These are phyloP conservation scores for Phaeomoniella chlamydospora DNA, from an alignment of 2,329 filamentous ascomycete genomes.

Conservation along the genomic window DNA sequence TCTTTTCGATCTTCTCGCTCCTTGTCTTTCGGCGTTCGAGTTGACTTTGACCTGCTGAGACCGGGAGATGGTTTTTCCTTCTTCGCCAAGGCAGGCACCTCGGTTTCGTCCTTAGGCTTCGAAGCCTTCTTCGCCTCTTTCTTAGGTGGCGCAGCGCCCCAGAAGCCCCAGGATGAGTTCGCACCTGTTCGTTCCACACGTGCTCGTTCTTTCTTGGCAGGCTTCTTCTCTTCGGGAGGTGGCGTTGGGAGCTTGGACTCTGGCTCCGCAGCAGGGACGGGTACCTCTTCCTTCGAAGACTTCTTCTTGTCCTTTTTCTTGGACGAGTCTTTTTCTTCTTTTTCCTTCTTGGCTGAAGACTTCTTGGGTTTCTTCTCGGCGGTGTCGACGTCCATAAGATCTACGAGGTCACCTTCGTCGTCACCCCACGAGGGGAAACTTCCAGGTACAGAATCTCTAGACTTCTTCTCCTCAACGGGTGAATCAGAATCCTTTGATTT, in stretches of 20 bases:
- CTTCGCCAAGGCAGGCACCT: constrained; percentile 17
- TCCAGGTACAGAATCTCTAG: constrained; percentile 35
- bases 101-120: constrained; percentile 20
- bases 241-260: constrained; percentile 30
- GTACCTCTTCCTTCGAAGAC: constrained; percentile 4
- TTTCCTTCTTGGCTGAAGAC: constrained; percentile 5
- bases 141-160: constrained; percentile 43
- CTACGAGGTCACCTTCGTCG: constrained; percentile 26
- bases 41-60: constrained; percentile 41
- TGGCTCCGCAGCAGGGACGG: constrained; percentile 13
- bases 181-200: constrained; percentile 58
- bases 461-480: constrained; percentile 19
- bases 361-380: constrained; percentile 4
- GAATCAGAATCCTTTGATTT: constrained; percentile 12
- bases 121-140: constrained; percentile 35
- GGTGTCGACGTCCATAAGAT: constrained; percentile 20
- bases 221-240: constrained; percentile 41
- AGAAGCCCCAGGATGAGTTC: constrained; percentile 59
- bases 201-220: constrained; percentile 58
- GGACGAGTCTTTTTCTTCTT: constrained; percentile 10
- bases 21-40: constrained; percentile 39
- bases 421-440: constrained; percentile 42
- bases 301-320: constrained; percentile 22
- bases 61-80: constrained; percentile 27
- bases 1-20: constrained; percentile 40